Evolutionary conservation across 2,329 filamentous ascomycete genomes (phyloP), one percentile per base, ranked within the genome.

Genomic region (Fusarium caatingaense): DNA sequence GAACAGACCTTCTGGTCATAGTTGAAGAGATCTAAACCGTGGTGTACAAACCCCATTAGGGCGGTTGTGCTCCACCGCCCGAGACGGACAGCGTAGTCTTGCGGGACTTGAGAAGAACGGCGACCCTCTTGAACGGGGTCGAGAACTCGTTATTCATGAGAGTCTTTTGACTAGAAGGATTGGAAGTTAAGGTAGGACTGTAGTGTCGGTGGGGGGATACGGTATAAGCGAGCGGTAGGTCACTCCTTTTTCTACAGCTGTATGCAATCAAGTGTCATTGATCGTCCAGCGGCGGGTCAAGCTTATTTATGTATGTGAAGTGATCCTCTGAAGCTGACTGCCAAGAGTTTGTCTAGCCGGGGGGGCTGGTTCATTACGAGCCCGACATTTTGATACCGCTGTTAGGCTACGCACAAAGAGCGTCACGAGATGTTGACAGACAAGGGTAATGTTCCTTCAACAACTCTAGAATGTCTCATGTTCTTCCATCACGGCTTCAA

Each of bases 21-120:
- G 66, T 78, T 78, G 67, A 80, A 80, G 28, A 80, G 76, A 63
- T 80, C 78, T 25, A 79, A 74, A 28, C 76, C 76, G 56, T 77
- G 73, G 30, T 73, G 72, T 56, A 75, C 66, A 18, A 75, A 32
- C 18, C 61, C 62, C 73, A 75, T 75, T 66, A 74, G 32, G 73
- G 72, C 47, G 72, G 73, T 61, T 71, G 60, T 32, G 68, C 69
- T 59, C 65, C 70, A 53, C 73, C 73, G 61, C 69, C 67, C 50
- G 71, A 72, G 53, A 65, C 54, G 51, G 68, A 73, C 63, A 74
- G 65, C 47, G 72, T 68, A 46, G 66, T 69, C 62, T 71, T 75
- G 34, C 69, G 60, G 45, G 65, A 65, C 62, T 70, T 69, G 49
- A 73, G 60, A 65, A 70, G 60, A 65, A 66, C 65, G 23, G 63